A percentile compares a stretch with the other conserved stretches of the same genome.
These are phyloP conservation scores for Luzula sylvatica DNA, from an alignment of 176 grass and related monocot genomes.

Conservation along the genomic window DNA sequence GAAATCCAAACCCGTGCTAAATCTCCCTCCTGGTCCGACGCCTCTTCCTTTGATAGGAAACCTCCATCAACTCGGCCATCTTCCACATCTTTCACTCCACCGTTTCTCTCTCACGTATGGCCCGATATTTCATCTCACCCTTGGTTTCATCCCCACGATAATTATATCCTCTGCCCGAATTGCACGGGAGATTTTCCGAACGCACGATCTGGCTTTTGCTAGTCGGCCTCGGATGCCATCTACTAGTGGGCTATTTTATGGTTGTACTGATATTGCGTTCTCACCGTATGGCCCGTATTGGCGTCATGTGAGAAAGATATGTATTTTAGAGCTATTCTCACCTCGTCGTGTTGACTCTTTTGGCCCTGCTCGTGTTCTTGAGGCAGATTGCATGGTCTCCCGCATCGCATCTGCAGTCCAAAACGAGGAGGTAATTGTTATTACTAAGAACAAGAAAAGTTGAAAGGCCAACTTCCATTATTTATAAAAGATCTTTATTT, in stretches of 20 bases:
- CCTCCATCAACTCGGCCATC: conserved; percentile 42
- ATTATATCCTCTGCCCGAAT: conserved; percentile 42
- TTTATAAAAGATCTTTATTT: not conserved
- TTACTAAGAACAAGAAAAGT: not conserved
- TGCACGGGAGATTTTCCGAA: conserved; percentile 37
- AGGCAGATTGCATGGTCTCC: conserved; percentile 21
- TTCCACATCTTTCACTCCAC: conserved; percentile 28
- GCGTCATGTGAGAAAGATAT: conserved; percentile 39
- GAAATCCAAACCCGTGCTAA: conserved; percentile 6
- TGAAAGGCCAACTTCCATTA: not conserved
- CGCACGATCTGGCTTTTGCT: conserved; percentile 41
- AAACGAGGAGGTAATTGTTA: not conserved
- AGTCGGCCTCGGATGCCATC: conserved; percentile 39
- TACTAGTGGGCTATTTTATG: conserved; percentile 33
- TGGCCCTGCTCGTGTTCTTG: conserved; percentile 20
- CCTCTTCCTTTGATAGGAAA: conserved; percentile 47
- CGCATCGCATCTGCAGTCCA: conserved; percentile 6
- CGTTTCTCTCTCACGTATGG: conserved; percentile 19
- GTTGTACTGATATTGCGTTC: conserved; percentile 37
- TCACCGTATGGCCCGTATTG: conserved; percentile 49
- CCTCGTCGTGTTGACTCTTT: conserved; percentile 18
- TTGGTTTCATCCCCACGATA: conserved; percentile 33
- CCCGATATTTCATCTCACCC: conserved; percentile 26
- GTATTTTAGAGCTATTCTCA: conserved; percentile 39
- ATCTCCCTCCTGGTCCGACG: conserved; percentile 12